phyloP scores from a whole-genome alignment of 2,329 filamentous ascomycete genomes.

The Venturia pyrina region DNA sequence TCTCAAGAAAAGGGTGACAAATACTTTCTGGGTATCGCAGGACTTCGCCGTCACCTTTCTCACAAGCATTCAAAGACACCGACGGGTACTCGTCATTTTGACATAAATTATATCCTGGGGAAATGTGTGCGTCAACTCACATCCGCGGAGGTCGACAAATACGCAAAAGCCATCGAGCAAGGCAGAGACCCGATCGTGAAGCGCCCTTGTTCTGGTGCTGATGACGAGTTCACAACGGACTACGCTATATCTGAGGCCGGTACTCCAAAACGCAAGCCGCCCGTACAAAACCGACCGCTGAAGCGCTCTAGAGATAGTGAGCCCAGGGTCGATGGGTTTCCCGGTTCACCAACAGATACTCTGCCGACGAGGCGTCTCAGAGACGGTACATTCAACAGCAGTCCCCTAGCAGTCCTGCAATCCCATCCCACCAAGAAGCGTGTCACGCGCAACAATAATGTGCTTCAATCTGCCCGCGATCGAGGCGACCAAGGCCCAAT shows the following conservation, averaged over 20 bases:
- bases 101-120: background rate
- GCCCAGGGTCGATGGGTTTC: background rate
- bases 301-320: background rate
- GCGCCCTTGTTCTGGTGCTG: background rate
- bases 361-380: background rate
- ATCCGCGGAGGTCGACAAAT: background rate
- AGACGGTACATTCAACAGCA: background rate
- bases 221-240: background rate
- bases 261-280: background rate
- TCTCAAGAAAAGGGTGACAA: background rate
- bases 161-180: background rate
- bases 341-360: background rate
- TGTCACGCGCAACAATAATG: background rate
- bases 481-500: background rate
- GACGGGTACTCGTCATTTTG: background rate
- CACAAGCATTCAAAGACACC: background rate
- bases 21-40: background rate
- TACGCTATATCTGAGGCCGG: background rate
- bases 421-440: background rate
- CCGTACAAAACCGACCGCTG: background rate
- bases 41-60: background rate
- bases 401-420: background rate
- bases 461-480: background rate
- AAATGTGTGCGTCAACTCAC: background rate
- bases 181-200: background rate